Conservation (phyloP, 768 basidiomycete species). For the Galerina marginata region DNA sequence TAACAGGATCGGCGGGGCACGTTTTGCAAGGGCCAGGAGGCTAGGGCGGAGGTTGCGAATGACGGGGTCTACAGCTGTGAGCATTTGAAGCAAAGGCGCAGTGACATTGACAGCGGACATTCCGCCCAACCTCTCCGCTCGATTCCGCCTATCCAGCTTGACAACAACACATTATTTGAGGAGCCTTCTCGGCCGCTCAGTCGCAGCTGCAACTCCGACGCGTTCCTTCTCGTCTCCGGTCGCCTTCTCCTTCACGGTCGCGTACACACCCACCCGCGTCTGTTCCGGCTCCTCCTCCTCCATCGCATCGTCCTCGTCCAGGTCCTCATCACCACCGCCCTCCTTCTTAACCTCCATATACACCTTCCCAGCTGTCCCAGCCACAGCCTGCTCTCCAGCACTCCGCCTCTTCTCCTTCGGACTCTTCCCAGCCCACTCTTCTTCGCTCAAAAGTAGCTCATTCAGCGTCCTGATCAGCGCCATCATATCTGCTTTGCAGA, state of each 20-base stretch:
- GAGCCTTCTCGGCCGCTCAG: slow-evolving; percentile 37
- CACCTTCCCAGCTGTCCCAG: slow-evolving; percentile 4
- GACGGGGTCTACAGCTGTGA: slow-evolving; percentile 50
- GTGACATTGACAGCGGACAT: background rate
- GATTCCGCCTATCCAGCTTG: slow-evolving; percentile 41
- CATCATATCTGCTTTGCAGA: slow-evolving; percentile 57
- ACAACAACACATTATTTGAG: slow-evolving; percentile 55
- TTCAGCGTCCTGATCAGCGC: slow-evolving; percentile 50
- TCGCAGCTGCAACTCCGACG: background rate
- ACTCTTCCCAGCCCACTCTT: slow-evolving; percentile 55
- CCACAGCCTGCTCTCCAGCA: background rate
- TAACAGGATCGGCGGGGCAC: too few species aligned
- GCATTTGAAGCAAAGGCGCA: background rate
- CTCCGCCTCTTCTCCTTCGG: slow-evolving; percentile 39
- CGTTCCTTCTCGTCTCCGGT: slow-evolving; percentile 1
- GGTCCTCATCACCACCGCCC: slow-evolving; percentile 6
- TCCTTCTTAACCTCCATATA: slow-evolving; percentile 13
- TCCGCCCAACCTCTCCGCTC: slow-evolving; percentile 6
- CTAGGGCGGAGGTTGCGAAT: slow-evolving; percentile 70
- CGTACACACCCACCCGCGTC: slow-evolving; percentile 38
- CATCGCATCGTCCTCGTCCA: too few species aligned
- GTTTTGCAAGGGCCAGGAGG: slow-evolving; percentile 76
- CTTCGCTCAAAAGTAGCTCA: slow-evolving; percentile 55
- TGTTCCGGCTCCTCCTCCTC: slow-evolving; percentile 39
- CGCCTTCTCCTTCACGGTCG: slow-evolving; percentile 28